Evolutionary conservation across 2,329 filamentous ascomycete species (phyloP).

Genomic region (Hypoxylon sp.): DNA sequence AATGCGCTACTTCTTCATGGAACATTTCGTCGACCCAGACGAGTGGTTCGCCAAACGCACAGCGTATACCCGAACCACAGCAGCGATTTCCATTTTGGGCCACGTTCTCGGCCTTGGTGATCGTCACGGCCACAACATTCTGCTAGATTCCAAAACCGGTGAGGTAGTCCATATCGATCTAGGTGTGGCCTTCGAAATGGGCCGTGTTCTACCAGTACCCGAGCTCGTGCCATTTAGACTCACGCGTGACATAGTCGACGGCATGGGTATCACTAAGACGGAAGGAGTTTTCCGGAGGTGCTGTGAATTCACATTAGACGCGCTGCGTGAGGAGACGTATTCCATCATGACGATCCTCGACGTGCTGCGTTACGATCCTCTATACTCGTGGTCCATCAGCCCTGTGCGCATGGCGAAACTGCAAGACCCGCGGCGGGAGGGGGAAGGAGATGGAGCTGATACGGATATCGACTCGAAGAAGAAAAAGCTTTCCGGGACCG

Average conservation of each 20-base stretch:
- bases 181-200: conserved; percentile 96
- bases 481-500: conserved; percentile 54
- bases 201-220: conserved; percentile 92
- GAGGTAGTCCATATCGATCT: conserved; percentile 98
- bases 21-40: conserved; percentile 92
- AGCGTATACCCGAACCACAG: conserved; percentile 93
- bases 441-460: conserved; percentile 56
- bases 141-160: conserved; percentile 89
- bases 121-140: conserved; percentile 95
- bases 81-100: conserved; percentile 94
- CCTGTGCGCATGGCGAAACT: conserved; percentile 75
- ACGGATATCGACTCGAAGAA: conserved; percentile 60
- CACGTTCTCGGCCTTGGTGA: conserved; percentile 94
- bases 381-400: conserved; percentile 96
- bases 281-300: conserved; percentile 98
- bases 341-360: conserved; percentile 99
- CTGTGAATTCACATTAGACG: conserved; percentile 97
- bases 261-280: conserved; percentile 94
- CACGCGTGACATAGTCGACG: conserved; percentile 94
- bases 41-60: conserved; percentile 94
- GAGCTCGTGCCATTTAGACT: conserved; percentile 96
- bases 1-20: conserved; percentile 97
- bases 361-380: conserved; percentile 95
- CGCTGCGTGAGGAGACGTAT: conserved; percentile 93
- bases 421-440: conserved; percentile 72